phyloP scores from a whole-genome alignment of 345 rosid species.

The Corymbia maculata region DNA sequence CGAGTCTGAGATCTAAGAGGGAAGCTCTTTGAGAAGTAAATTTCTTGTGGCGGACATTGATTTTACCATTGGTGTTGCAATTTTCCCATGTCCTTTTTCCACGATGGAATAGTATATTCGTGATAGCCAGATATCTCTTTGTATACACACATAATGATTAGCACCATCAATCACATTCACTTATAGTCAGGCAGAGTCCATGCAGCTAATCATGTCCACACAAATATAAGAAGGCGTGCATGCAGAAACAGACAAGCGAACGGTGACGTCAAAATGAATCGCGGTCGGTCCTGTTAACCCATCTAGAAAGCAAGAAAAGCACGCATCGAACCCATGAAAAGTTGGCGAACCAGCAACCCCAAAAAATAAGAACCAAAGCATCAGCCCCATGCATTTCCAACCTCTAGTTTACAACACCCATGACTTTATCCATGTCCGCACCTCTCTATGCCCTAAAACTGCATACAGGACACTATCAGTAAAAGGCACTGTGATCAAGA shows the following conservation, averaged over 20 bases:
- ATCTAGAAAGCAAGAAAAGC: background rate
- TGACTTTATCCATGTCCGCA: background rate
- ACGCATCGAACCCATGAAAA: background rate
- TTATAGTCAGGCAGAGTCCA: background rate
- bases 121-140: background rate
- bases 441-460: background rate
- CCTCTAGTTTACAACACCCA: background rate
- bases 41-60: background rate
- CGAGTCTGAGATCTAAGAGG: fast-evolving
- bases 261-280: background rate
- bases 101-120: background rate
- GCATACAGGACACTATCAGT: background rate
- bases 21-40: background rate
- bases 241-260: background rate
- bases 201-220: background rate
- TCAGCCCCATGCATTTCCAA: background rate
- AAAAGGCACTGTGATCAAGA: background rate
- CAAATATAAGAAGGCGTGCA: background rate
- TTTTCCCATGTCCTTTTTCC: background rate
- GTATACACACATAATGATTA: background rate
- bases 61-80: background rate
- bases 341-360: background rate
- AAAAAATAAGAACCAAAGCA: background rate
- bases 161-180: background rate
- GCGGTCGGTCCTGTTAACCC: background rate